Conservation (phyloP, 1,139 yeast genomes). For the Diutina ranongensis region DNA sequence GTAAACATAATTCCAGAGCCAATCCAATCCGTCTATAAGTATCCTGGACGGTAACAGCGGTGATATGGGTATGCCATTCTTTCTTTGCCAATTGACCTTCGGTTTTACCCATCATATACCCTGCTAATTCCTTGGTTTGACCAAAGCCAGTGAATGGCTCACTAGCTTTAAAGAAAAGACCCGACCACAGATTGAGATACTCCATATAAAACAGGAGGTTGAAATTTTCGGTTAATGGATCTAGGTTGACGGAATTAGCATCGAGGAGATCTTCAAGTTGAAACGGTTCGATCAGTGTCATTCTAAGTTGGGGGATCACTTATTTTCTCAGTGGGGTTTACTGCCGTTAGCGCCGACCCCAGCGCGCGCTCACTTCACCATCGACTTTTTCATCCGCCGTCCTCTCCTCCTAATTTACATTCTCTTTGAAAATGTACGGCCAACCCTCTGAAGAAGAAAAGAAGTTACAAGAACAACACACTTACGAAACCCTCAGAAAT, state of each 20-base stretch:
- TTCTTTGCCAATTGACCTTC: slow-evolving; percentile 58
- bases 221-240: slow-evolving; percentile 84
- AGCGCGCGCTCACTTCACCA: background rate
- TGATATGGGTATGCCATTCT: slow-evolving; percentile 95
- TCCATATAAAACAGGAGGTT: slow-evolving; percentile 74
- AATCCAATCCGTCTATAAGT: slow-evolving; percentile 76
- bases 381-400: slow-evolving; percentile 1
- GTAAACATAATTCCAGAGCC: slow-evolving; percentile 66
- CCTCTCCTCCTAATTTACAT: background rate
- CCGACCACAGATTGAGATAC: slow-evolving; percentile 80
- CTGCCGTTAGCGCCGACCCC: background rate
- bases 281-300: slow-evolving; percentile 80
- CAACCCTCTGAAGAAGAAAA: slow-evolving; percentile 57
- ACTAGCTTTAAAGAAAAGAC: slow-evolving; percentile 67
- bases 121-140: slow-evolving; percentile 15
- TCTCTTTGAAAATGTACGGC: background rate
- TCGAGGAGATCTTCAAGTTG: slow-evolving; percentile 74
- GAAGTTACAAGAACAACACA: slow-evolving; percentile 58
- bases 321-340: no score
- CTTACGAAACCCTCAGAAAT: slow-evolving; percentile 51
- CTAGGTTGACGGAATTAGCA: slow-evolving; percentile 68
- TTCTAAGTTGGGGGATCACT: slow-evolving; percentile 13
- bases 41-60: slow-evolving; percentile 87
- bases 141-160: slow-evolving; percentile 8
- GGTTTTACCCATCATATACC: slow-evolving; percentile 93